These are phyloP conservation scores for Ophiostoma novo-ulmi DNA, from an alignment of 2,329 filamentous ascomycete species.

Conservation along the genomic window DNA sequence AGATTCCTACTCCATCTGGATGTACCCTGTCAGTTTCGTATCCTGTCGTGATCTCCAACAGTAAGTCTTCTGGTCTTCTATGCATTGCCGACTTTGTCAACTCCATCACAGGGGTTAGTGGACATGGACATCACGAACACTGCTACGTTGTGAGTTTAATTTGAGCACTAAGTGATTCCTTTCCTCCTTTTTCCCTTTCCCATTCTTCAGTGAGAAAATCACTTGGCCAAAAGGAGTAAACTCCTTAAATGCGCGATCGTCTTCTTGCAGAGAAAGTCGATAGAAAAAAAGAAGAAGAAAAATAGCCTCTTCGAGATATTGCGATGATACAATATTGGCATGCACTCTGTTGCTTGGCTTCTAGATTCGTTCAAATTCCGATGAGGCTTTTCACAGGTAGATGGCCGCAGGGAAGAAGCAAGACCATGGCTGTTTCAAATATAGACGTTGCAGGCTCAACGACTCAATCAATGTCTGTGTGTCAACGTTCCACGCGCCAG, in stretches of 20 bases:
- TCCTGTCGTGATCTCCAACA: constrained; percentile 31
- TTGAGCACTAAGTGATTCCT: not conserved
- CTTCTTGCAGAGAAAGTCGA: not conserved
- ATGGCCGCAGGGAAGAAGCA: constrained; percentile 12
- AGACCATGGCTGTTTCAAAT: constrained; percentile 24
- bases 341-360: not conserved
- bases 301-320: not conserved
- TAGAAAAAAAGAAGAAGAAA: not conserved
- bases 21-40: constrained; percentile 33
- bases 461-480: constrained; percentile 23
- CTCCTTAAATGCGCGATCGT: too few species aligned
- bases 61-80: constrained; percentile 6
- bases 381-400: not conserved
- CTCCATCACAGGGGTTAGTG: constrained; percentile 17
- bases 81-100: constrained; percentile 23
- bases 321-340: not conserved
- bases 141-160: not conserved
- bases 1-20: constrained; percentile 27
- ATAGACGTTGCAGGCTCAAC: constrained; percentile 19
- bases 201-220: not conserved
- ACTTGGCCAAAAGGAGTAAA: not conserved
- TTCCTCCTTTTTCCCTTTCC: not conserved
- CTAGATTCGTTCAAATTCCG: not conserved
- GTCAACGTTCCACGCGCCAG: constrained; percentile 21
- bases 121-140: not conserved